Evolutionary conservation across 176 grass and related monocot genomes (phyloP).

Genomic region (Saccharum spontaneum): DNA sequence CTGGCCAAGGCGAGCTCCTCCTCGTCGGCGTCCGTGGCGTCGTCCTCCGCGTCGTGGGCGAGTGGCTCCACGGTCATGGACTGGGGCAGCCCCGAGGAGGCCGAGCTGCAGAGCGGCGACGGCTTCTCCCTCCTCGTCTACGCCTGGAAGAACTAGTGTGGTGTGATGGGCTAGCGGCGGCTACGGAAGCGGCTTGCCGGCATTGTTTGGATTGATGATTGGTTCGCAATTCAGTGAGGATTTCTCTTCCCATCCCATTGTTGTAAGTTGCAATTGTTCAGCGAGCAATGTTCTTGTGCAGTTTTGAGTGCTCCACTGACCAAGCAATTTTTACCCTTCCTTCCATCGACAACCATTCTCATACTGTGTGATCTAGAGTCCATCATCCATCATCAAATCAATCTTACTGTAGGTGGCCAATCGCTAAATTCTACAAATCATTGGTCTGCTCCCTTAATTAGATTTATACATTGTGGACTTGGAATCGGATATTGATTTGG

Average conservation of each 20-base stretch:
- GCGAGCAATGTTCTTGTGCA: conserved; percentile 56
- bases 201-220: conserved; percentile 47
- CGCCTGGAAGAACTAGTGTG: conserved; percentile 62
- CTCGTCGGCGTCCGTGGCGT: conserved; percentile 54
- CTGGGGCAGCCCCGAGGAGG: conserved; percentile 78
- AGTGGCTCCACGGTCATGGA: conserved; percentile 87
- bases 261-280: conserved; percentile 54
- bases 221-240: conserved; percentile 31
- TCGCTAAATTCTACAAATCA: conserved; percentile 22
- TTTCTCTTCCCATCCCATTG: conserved; percentile 43
- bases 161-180: not conserved
- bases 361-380: not conserved
- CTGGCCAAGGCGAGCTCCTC: conserved; percentile 56
- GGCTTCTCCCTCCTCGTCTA: conserved; percentile 91
- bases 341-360: not conserved
- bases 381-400: not conserved
- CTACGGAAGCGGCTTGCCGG: not conserved
- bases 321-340: conserved; percentile 10
- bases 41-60: conserved; percentile 50
- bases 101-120: conserved; percentile 65
- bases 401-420: not conserved
- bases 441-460: conserved; percentile 31
- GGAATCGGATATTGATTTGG: conserved; percentile 10
- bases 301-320: conserved; percentile 45
- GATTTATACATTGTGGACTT: conserved; percentile 13